Evolutionary conservation across 352 stramenopile species (phyloP).

Genomic region (Phytopythium helicoides): DNA sequence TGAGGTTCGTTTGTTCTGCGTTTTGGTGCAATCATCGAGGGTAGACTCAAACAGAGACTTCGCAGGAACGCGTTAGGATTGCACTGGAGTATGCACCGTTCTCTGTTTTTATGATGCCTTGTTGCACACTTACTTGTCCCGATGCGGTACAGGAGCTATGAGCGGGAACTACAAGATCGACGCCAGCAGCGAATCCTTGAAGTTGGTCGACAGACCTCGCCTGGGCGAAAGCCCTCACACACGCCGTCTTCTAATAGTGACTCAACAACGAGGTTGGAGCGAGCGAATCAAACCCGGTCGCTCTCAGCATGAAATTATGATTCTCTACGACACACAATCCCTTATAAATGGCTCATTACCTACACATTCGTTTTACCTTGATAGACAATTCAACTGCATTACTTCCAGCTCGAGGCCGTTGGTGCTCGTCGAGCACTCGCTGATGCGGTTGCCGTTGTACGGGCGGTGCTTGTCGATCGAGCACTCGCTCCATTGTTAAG

Average conservation of each 20-base stretch:
- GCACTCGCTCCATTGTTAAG: slow-evolving; percentile 7
- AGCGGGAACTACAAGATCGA: slow-evolving; percentile 35
- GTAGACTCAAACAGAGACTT: too few relatives aligned
- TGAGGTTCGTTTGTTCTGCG: slow-evolving; percentile 14
- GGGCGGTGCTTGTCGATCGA: slow-evolving; percentile 17
- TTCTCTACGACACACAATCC: too few relatives aligned
- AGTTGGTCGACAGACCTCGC: background rate
- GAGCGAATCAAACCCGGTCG: too few relatives aligned
- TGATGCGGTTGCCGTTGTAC: slow-evolving; percentile 15
- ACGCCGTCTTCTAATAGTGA: background rate
- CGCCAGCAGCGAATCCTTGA: slow-evolving; percentile 14
- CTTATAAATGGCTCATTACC: too few relatives aligned
- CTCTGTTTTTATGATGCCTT: background rate
- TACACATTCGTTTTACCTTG: too few relatives aligned
- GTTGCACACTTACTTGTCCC: slow-evolving; percentile 2
- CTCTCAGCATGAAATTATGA: too few relatives aligned
- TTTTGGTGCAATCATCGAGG: background rate
- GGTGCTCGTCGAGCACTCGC: slow-evolving; percentile 13
- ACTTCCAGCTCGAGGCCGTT: slow-evolving; percentile 25
- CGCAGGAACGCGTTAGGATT: slow-evolving; percentile 45
- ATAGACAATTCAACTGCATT: background rate
- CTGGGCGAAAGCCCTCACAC: background rate
- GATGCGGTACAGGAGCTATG: slow-evolving; percentile 28
- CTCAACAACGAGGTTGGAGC: too few relatives aligned
- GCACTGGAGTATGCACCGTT: slow-evolving; percentile 34